Evolutionary conservation across 768 basidiomycete genomes (phyloP).

Genomic region (Boletus reticulatus): DNA sequence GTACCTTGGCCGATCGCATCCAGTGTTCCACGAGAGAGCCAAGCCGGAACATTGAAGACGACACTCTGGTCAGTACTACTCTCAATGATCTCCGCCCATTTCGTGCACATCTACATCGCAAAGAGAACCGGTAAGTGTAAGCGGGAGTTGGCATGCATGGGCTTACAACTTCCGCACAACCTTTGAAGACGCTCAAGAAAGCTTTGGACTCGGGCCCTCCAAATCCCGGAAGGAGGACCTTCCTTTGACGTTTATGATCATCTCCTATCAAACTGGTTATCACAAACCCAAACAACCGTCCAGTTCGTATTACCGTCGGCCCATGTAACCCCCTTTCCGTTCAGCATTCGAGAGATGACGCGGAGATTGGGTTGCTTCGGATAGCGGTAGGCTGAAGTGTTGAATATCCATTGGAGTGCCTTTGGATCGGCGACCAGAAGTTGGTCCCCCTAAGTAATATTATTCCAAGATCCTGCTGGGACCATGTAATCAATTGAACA

Average conservation of each 20-base stretch:
- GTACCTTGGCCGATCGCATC: slow-evolving; percentile 52
- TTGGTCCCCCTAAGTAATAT: slow-evolving; percentile 37
- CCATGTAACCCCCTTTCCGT: slow-evolving; percentile 38
- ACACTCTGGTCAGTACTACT: slow-evolving; percentile 5
- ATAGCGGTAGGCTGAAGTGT: slow-evolving; percentile 43
- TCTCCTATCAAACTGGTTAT: slow-evolving; percentile 24
- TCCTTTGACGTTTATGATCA: slow-evolving; percentile 54
- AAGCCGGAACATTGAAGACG: slow-evolving; percentile 23
- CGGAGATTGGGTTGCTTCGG: slow-evolving; percentile 34
- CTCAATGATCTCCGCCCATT: slow-evolving; percentile 23
- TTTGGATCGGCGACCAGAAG: slow-evolving; percentile 49
- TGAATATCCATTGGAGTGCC: slow-evolving; percentile 39
- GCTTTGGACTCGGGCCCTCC: slow-evolving; percentile 50
- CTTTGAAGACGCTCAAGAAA: slow-evolving; percentile 48
- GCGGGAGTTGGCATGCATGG: background rate
- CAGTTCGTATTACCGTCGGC: slow-evolving; percentile 35
- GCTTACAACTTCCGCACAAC: slow-evolving; percentile 29
- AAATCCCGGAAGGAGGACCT: slow-evolving; percentile 55
- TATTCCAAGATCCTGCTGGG: too few species aligned
- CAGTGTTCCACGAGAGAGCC: slow-evolving; percentile 44
- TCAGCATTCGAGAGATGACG: slow-evolving; percentile 10
- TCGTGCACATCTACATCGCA: slow-evolving; percentile 17
- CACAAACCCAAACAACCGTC: slow-evolving; percentile 8
- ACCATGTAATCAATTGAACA: background rate
- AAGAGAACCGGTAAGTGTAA: background rate